Conservation (phyloP, 1,139 yeast species). For the Suhomyces taliae region DNA sequence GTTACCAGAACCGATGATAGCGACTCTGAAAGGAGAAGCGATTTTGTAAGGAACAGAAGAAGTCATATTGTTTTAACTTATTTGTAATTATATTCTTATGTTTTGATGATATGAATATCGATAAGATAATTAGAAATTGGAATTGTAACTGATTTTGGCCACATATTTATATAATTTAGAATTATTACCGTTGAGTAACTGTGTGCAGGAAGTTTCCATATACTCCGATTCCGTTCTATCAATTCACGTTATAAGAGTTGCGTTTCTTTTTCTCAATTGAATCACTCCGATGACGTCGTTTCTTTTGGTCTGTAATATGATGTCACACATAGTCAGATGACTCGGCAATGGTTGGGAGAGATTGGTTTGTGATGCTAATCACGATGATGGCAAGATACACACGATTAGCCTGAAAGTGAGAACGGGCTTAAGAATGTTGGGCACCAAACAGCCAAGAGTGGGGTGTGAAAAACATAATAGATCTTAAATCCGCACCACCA, state of each 20-base stretch:
- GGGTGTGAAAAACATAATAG: not conserved
- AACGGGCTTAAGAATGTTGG: conserved; percentile 6
- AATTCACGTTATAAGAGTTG: not conserved
- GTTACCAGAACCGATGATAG: conserved; percentile 77
- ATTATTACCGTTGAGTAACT: not conserved
- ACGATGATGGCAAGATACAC: not conserved
- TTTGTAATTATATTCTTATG: not conserved
- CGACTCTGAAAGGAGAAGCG: conserved; percentile 49
- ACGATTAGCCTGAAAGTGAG: not conserved
- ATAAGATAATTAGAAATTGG: not conserved
- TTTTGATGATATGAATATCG: not conserved
- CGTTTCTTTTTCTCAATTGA: conserved; percentile 3
- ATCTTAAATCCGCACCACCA: not conserved
- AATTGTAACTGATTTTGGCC: not conserved
- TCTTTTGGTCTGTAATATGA: conserved; percentile 8
- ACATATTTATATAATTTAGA: conserved; percentile 6
- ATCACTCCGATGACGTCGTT: conserved; percentile 10
- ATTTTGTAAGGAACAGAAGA: conserved; percentile 31
- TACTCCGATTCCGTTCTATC: conserved; percentile 8
- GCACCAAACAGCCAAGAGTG: not conserved
- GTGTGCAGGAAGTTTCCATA: conserved; percentile 6
- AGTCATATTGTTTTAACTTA: conserved; percentile 26
- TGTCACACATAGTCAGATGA: conserved; percentile 8
- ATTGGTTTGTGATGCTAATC: not conserved
- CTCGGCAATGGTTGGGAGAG: conserved; percentile 1